phyloP scores from a whole-genome alignment of 352 stramenopile genomes.

The Peronospora destructor region DNA sequence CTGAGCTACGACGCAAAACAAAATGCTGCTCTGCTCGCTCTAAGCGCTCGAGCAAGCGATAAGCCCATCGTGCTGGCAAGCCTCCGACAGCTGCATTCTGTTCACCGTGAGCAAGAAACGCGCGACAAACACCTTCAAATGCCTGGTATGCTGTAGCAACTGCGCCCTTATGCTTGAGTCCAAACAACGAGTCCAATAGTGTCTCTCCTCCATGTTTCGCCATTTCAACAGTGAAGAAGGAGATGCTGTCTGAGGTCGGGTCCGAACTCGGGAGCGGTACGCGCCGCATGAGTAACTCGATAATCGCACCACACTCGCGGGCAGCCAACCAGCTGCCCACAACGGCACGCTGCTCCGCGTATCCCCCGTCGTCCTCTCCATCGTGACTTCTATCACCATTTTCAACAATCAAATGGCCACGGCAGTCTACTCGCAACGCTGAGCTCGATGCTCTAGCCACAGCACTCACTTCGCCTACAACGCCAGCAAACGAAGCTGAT shows the following conservation, averaged over 20 bases:
- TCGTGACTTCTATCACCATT: slow-evolving; percentile 21
- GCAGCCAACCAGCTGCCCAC: slow-evolving; percentile 83
- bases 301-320: slow-evolving; percentile 71
- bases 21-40: slow-evolving; percentile 81
- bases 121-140: slow-evolving; percentile 82
- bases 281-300: slow-evolving; percentile 67
- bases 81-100: slow-evolving; percentile 41
- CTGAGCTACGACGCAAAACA: slow-evolving; percentile 78
- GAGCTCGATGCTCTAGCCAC: slow-evolving; percentile 43
- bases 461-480: slow-evolving; percentile 63
- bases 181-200: slow-evolving; percentile 76
- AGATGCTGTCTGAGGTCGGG: slow-evolving; percentile 6
- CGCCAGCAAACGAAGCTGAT: slow-evolving; percentile 50
- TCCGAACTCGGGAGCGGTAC: slow-evolving; percentile 38
- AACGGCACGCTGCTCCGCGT: slow-evolving; percentile 67
- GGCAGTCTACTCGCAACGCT: slow-evolving; percentile 67
- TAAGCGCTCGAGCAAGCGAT: slow-evolving; percentile 65
- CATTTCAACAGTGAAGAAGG: slow-evolving; percentile 49
- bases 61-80: slow-evolving; percentile 67
- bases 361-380: slow-evolving; percentile 40
- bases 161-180: slow-evolving; percentile 85
- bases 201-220: slow-evolving; percentile 55
- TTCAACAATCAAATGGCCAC: slow-evolving; percentile 71
- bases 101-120: slow-evolving; percentile 62
- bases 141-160: slow-evolving; percentile 76